phyloP scores from a whole-genome alignment of 75 land plant species.

The Cupressus sempervirens region DNA sequence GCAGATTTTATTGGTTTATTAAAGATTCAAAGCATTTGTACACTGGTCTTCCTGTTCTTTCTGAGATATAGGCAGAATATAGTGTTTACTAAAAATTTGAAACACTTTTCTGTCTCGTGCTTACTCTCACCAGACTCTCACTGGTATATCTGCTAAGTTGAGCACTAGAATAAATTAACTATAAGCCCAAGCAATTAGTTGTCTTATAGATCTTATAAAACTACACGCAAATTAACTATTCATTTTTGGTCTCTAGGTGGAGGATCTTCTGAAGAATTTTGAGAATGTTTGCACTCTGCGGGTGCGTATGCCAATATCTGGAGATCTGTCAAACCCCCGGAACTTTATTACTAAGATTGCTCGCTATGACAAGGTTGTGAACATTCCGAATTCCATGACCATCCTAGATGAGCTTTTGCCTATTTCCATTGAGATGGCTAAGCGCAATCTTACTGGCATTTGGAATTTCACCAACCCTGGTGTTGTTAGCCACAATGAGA shows the following conservation, averaged over 20 bases:
- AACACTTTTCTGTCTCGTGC: background rate
- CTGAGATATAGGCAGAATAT: background rate
- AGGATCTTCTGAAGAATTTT: constrained; percentile 59
- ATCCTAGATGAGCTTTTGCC: constrained; percentile 73
- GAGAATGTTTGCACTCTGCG: constrained; percentile 77
- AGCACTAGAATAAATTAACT: background rate
- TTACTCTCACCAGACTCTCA: background rate
- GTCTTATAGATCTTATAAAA: background rate
- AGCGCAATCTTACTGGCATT: constrained; percentile 58
- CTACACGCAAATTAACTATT: background rate
- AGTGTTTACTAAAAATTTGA: background rate
- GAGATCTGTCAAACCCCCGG: constrained; percentile 60
- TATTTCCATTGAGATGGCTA: constrained; percentile 76
- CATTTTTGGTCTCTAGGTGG: constrained; percentile 36
- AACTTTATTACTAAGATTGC: constrained; percentile 79
- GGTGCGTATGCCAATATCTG: constrained; percentile 71
- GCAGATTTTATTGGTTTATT: background rate
- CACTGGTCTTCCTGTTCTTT: background rate
- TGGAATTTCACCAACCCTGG: constrained; percentile 70
- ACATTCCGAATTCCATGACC: constrained; percentile 79
- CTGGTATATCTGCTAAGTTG: background rate
- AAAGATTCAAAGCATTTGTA: background rate
- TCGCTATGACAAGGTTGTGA: constrained; percentile 65
- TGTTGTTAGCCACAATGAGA: constrained; percentile 65
- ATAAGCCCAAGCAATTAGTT: background rate